Conservation (phyloP, 345 rosid genomes). For the rapeseed (Brassica napus) region Da-Ae NC_063449.1:8756501-8757000, state of each 20-base stretch:
- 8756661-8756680: not conserved
- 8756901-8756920: constrained; percentile 72
- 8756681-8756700: not conserved
- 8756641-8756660: not conserved
- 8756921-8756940: constrained; percentile 51
- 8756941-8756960: constrained; percentile 59
- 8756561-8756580: not conserved
- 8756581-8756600: not conserved
- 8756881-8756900: constrained; percentile 74
- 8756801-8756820: constrained; percentile 52
- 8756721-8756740: constrained; percentile 70
- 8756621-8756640: not conserved
- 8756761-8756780: constrained; percentile 60
- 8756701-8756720: constrained; percentile 11
- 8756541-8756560: not conserved
- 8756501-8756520: not conserved
- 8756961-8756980: constrained; percentile 73
- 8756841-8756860: constrained; percentile 49
- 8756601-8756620: not conserved
- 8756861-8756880: constrained; percentile 74
- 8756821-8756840: constrained; percentile 54
- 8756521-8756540: constrained; percentile 3
- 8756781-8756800: constrained; percentile 21
- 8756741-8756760: constrained; percentile 74
- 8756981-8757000: constrained; percentile 51